Conservation (phyloP, 768 basidiomycete species). For the Rhizopogon rudus region DNA sequence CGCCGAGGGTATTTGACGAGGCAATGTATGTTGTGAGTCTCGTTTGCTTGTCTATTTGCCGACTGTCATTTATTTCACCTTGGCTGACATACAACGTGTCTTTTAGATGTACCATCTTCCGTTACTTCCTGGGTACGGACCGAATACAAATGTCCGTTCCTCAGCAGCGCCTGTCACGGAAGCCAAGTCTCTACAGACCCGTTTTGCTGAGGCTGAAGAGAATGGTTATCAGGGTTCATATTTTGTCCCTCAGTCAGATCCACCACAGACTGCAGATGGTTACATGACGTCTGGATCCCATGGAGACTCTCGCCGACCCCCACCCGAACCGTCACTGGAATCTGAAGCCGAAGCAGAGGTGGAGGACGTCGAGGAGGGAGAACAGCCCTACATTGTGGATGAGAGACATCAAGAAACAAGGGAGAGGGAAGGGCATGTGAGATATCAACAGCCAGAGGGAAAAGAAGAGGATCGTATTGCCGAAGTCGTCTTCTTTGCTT, state of each 20-base stretch:
- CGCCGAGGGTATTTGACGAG: slow-evolving; percentile 85
- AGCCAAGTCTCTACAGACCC: slow-evolving; percentile 56
- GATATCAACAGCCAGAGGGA: slow-evolving; percentile 6
- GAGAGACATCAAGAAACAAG: slow-evolving; percentile 12
- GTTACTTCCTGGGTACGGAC: slow-evolving; percentile 86
- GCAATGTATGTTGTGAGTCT: slow-evolving; percentile 82
- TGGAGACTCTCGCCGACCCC: slow-evolving; percentile 27
- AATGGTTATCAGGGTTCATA: slow-evolving; percentile 86
- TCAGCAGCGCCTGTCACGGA: slow-evolving; percentile 53
- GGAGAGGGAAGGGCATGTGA: slow-evolving; percentile 5
- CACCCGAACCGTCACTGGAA: slow-evolving; percentile 1
- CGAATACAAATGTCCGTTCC: slow-evolving; percentile 80
- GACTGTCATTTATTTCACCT: slow-evolving; percentile 1
- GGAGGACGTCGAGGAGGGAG: slow-evolving; percentile 8
- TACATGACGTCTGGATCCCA: slow-evolving; percentile 53
- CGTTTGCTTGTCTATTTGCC: not conserved
- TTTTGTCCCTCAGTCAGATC: slow-evolving; percentile 44
- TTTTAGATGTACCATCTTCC: slow-evolving; percentile 86
- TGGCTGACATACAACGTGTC: not conserved
- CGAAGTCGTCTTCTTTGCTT: slow-evolving; percentile 76
- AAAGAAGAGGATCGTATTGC: slow-evolving; percentile 49
- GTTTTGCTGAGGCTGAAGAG: slow-evolving; percentile 85
- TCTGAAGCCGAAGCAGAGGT: slow-evolving; percentile 10
- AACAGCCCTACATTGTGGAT: no score
- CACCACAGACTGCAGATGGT: slow-evolving; percentile 38